Percentiles rank a stretch among this genome's conserved stretches.
These are phyloP conservation scores for Trichopus zeylanicus DNA, from an alignment of 116 monocot genomes.

Conservation along the genomic window DNA sequence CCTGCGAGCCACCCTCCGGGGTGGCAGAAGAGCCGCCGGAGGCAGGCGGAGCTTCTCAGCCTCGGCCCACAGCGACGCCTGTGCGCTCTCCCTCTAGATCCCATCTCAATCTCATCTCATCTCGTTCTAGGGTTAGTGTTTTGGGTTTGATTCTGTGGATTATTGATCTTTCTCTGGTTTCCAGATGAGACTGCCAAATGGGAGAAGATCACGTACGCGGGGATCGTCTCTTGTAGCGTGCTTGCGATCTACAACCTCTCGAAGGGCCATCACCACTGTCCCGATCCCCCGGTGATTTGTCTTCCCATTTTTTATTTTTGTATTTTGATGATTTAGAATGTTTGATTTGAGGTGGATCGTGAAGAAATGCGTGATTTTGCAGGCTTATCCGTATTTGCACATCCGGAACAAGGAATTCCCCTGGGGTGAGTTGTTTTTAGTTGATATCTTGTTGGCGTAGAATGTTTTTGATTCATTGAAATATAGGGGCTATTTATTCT, in stretches of 20 bases:
- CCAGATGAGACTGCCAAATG: constrained; percentile 48
- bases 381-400: constrained; percentile 70
- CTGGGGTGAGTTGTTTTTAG: constrained; percentile 40
- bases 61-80: constrained; percentile 24
- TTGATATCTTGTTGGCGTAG: too few species aligned
- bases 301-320: background rate
- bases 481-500: too few species aligned
- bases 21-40: background rate
- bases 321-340: background rate
- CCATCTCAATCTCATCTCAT: background rate
- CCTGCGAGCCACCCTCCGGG: background rate
- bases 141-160: too few species aligned
- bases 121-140: background rate
- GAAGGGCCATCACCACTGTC: constrained; percentile 24
- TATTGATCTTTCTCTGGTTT: background rate
- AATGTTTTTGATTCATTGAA: too few species aligned
- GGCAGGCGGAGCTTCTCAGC: constrained; percentile 12
- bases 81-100: too few species aligned
- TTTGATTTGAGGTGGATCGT: background rate
- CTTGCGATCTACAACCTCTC: constrained; percentile 32
- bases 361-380: constrained; percentile 6
- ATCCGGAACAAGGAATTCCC: constrained; percentile 89
- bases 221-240: constrained; percentile 36
- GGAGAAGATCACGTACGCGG: constrained; percentile 52
- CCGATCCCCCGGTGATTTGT: background rate